Conservation (phyloP, 2,329 filamentous ascomycete species). For the Aspergillus sp. region DNA sequence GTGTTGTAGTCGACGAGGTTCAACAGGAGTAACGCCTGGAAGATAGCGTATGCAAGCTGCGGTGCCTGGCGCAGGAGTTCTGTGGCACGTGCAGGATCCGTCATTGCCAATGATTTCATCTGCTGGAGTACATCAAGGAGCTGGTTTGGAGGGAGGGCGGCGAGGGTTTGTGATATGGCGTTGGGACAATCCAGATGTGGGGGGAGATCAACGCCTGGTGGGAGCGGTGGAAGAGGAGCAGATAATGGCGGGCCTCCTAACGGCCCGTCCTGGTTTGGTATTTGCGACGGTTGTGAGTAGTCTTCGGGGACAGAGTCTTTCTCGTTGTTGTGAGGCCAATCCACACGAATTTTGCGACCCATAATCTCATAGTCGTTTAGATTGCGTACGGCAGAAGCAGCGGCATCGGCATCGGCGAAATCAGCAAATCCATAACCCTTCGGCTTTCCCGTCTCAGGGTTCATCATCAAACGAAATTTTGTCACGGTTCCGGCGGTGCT, state of each 20-base stretch:
- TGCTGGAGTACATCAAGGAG: constrained; percentile 90
- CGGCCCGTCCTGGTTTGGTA: constrained; percentile 38
- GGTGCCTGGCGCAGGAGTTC: constrained; percentile 86
- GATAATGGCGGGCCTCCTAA: constrained; percentile 45
- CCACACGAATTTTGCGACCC: constrained; percentile 89
- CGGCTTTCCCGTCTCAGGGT: constrained; percentile 88
- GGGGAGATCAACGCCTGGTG: constrained; percentile 79
- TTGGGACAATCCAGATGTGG: constrained; percentile 82
- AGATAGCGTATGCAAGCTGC: constrained; percentile 90
- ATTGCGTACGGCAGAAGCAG: constrained; percentile 91
- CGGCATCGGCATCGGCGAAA: constrained; percentile 88
- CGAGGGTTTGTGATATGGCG: constrained; percentile 87
- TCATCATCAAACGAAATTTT: constrained; percentile 90
- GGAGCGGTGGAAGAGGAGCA: constrained; percentile 71
- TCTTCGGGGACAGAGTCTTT: constrained; percentile 62
- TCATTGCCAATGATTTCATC: constrained; percentile 86
- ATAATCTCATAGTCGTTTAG: constrained; percentile 94
- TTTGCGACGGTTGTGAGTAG: constrained; percentile 45
- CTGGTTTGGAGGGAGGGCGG: constrained; percentile 80
- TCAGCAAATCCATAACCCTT: constrained; percentile 98
- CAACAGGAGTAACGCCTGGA: constrained; percentile 90
- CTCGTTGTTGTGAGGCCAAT: constrained; percentile 91
- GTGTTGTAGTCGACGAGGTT: constrained; percentile 84
- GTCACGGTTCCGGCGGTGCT: constrained; percentile 85
- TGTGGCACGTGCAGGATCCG: constrained; percentile 78